Percentiles rank a stretch among this genome's conserved stretches.
These are phyloP conservation scores for Acacia confusa DNA, from an alignment of 306 rosid genomes.

Conservation along the genomic window DNA sequence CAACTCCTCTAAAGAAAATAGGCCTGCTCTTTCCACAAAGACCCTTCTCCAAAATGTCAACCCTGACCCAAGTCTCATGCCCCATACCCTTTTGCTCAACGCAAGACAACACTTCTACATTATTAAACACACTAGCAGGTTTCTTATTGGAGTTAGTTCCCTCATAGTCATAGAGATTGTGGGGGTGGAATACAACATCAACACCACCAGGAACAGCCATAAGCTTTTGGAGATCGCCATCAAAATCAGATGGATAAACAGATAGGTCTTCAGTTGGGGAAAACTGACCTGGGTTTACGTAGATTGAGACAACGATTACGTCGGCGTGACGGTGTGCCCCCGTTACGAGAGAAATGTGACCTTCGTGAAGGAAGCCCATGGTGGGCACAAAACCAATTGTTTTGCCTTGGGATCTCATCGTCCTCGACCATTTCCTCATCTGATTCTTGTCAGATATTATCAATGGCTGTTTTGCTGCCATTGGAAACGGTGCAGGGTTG, in stretches of 20 bases:
- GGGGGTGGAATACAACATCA: conserved; percentile 73
- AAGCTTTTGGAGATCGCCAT: conserved; percentile 68
- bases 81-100: conserved; percentile 59
- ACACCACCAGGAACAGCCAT: conserved; percentile 59
- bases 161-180: conserved; percentile 64
- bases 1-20: conserved; percentile 84
- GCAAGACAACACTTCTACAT: conserved; percentile 53
- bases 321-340: conserved; percentile 57
- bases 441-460: conserved; percentile 55
- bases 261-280: conserved; percentile 84
- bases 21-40: conserved; percentile 90
- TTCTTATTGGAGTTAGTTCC: neutral
- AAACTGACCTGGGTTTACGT: conserved; percentile 88
- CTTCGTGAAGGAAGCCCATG: conserved; percentile 86
- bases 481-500: conserved; percentile 14
- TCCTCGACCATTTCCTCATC: conserved; percentile 82
- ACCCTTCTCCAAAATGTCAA: conserved; percentile 71
- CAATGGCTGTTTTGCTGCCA: conserved; percentile 50
- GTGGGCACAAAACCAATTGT: conserved; percentile 73
- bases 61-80: conserved; percentile 88
- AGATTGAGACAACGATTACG: conserved; percentile 69
- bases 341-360: conserved; percentile 70
- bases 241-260: conserved; percentile 81
- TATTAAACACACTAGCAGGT: neutral
- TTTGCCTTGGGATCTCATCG: conserved; percentile 71